Evolutionary conservation across 176 grass and related monocot genomes (phyloP).

Genomic region (Triticum timopheevii): DNA sequence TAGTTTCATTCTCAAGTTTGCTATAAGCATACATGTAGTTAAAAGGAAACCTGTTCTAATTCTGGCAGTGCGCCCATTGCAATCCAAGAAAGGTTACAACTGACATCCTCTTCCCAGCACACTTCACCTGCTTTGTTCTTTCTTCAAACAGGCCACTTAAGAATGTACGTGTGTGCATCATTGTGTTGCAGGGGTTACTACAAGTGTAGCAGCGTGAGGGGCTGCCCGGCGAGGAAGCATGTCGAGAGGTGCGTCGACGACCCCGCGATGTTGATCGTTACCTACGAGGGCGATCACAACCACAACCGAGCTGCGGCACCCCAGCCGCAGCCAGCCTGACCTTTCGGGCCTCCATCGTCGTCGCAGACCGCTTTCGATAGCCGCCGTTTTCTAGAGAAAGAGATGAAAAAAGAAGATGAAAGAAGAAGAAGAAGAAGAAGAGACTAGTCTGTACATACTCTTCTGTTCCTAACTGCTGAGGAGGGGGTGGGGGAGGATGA

Average conservation of each 20-base stretch:
- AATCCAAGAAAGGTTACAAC: slow-evolving; percentile 27
- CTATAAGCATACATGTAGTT: slow-evolving; percentile 20
- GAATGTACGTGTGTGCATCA: background rate
- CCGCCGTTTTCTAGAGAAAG: slow-evolving; percentile 22
- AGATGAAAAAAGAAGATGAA: background rate
- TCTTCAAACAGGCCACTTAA: slow-evolving; percentile 16
- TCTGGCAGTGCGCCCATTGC: slow-evolving; percentile 21
- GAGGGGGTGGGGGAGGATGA: background rate
- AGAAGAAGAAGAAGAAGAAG: slow-evolving; percentile 24
- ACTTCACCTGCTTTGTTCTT: background rate
- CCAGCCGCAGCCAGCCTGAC: slow-evolving; percentile 50
- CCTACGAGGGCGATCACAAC: slow-evolving; percentile 91
- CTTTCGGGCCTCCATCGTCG: slow-evolving; percentile 16
- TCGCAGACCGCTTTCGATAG: background rate
- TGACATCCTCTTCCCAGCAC: background rate
- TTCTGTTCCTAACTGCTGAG: slow-evolving; percentile 46
- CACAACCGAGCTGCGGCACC: slow-evolving; percentile 40
- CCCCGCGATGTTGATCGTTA: slow-evolving; percentile 87
- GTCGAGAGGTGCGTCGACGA: slow-evolving; percentile 87
- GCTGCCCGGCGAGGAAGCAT: slow-evolving; percentile 88
- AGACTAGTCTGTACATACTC: slow-evolving; percentile 51
- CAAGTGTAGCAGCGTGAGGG: slow-evolving; percentile 90
- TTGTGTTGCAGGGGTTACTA: slow-evolving; percentile 76
- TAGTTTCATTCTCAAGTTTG: background rate
- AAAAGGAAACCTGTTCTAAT: background rate